Evolutionary conservation across 2,329 filamentous ascomycete genomes (phyloP).

Genomic region (Trichoderma semiorbis): DNA sequence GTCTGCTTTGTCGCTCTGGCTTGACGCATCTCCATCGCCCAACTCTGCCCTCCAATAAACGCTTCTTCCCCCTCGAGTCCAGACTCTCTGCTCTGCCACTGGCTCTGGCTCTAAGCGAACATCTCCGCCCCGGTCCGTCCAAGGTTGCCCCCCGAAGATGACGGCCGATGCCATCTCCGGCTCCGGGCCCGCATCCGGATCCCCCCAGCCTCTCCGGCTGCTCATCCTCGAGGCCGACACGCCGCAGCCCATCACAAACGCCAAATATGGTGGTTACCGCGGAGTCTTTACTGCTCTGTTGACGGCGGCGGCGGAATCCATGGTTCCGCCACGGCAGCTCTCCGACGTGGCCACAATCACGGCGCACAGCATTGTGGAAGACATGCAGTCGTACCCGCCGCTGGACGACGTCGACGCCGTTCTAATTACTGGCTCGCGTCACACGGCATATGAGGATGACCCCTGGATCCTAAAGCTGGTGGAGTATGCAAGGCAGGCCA

Average conservation of each 20-base stretch:
- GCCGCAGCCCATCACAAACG: constrained; percentile 61
- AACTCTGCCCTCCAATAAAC: neutral
- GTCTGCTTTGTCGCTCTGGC: neutral
- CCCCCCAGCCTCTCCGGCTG: constrained; percentile 60
- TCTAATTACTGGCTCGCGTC: constrained; percentile 72
- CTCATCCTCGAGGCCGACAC: constrained; percentile 87
- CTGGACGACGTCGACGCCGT: constrained; percentile 76
- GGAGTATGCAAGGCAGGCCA: constrained; percentile 35
- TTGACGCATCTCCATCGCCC: constrained; percentile 8
- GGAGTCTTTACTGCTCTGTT: constrained; percentile 65
- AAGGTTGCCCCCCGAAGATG: neutral
- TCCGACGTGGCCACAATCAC: constrained; percentile 54
- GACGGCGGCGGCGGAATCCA: constrained; percentile 46
- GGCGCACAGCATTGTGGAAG: constrained; percentile 67
- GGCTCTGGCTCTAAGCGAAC: neutral
- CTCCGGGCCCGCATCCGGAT: constrained; percentile 11
- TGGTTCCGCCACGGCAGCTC: constrained; percentile 41
- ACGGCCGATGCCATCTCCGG: constrained; percentile 15
- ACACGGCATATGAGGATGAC: constrained; percentile 42
- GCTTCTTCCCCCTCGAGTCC: neutral
- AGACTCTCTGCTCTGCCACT: neutral
- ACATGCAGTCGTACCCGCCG: constrained; percentile 64
- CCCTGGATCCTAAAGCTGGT: constrained; percentile 44
- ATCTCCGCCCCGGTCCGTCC: neutral
- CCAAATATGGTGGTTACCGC: constrained; percentile 68